Percentiles rank a stretch among this genome's conserved stretches.
These are phyloP conservation scores for Dalbergia cochinchinensis DNA, from an alignment of 306 rosid genomes.

Conservation along the genomic window DNA sequence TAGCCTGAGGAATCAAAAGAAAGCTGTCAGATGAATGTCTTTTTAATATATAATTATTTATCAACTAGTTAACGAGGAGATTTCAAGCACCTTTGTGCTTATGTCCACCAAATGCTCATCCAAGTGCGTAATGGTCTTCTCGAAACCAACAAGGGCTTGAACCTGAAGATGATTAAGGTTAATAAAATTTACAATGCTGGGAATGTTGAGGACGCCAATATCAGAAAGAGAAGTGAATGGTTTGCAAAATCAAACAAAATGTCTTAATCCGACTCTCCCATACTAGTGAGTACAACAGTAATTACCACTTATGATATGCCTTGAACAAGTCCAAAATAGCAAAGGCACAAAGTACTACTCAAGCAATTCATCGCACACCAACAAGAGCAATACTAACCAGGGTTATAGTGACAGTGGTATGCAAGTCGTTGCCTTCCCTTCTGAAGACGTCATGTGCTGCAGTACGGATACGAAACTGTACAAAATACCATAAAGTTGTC, in stretches of 20 bases:
- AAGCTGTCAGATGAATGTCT: constrained; percentile 32
- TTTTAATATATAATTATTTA: not conserved
- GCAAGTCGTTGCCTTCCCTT: constrained; percentile 93
- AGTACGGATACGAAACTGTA: constrained; percentile 86
- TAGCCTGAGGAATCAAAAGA: constrained; percentile 64
- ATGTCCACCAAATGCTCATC: constrained; percentile 90
- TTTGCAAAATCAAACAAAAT: constrained; percentile 12
- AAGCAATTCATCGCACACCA: not conserved
- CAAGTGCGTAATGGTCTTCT: constrained; percentile 85
- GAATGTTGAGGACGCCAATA: constrained; percentile 3
- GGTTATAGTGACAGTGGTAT: constrained; percentile 83
- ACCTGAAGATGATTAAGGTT: constrained; percentile 61
- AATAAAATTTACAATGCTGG: constrained; percentile 32
- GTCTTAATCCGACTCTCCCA: constrained; percentile 14
- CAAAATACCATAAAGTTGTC: constrained; percentile 44
- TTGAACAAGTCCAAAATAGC: constrained; percentile 1
- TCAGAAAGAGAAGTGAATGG: not conserved
- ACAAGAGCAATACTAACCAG: constrained; percentile 60
- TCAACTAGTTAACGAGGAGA: constrained; percentile 18
- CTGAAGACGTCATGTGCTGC: constrained; percentile 84
- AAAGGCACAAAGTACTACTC: not conserved
- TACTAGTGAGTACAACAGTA: not conserved
- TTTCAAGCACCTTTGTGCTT: constrained; percentile 74
- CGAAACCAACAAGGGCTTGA: constrained; percentile 97
- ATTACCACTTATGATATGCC: not conserved